Evolutionary conservation across 73 alveolate genomes (phyloP), one percentile per base, ranked within the genome.

Genomic region (Paramecium sonneborni): DNA sequence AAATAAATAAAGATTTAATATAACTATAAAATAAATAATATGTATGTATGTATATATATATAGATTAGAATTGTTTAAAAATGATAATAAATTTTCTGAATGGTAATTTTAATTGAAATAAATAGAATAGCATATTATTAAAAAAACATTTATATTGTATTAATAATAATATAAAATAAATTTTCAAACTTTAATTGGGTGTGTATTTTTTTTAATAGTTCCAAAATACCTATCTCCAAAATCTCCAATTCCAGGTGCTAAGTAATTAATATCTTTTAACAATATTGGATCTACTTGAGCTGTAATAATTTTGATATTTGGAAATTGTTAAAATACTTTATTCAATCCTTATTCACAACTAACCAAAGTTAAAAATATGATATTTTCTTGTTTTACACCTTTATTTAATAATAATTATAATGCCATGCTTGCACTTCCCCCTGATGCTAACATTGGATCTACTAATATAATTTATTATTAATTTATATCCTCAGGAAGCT

Each of bases 361-460:
- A 20, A 96, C 92, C 30, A 96, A 76, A 85, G 95, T 96, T 72
- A 96, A 93, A 85, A 96, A 96, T 38, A 96, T 93, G 1, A 96
- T 95, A 37, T 95, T 95, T 56, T 86, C 93, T 70, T 96, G 97
- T 39, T 93, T 82, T 15, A 94, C 96, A 6, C 98, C 97, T 6
- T 76, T 72, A 39, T 95, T 93, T 24, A 72, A 91, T 68, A 95
- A 90, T 35, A 93, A 52, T 28, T 95, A 52, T 38, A 96, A 82
- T 56, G 95, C 93, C 84, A 85, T 55, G 46, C 72, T 88, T 8
- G 93, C 96, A 74, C 96, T 86, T 15, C 97, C 98, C 15, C 98
- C 99, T 23, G 99, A 94, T 7, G 97, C 99, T 44, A 93, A 87
- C 99, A 96, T 96, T 12, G 99, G 99, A 88, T 96, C 99, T 4